phyloP scores from a whole-genome alignment of 352 stramenopile genomes.

The Thraustotheca clavata region DNA sequence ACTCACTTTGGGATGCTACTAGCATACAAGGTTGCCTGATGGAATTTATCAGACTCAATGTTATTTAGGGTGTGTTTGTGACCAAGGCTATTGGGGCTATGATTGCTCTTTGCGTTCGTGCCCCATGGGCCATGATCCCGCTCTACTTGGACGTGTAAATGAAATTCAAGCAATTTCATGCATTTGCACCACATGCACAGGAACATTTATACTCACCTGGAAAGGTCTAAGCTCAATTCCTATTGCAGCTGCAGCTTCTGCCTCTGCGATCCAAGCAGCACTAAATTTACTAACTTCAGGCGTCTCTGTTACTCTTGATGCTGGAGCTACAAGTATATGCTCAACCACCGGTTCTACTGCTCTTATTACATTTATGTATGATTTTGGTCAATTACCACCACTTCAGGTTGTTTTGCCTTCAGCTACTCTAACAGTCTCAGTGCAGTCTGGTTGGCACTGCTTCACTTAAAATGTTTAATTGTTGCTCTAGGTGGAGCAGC shows the following conservation, averaged over 20 bases:
- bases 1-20: conserved; percentile 75
- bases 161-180: conserved; percentile 78
- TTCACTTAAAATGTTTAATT: background rate
- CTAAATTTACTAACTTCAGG: conserved; percentile 38
- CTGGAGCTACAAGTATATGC: conserved; percentile 37
- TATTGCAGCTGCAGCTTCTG: conserved; percentile 38
- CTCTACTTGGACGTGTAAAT: conserved; percentile 57
- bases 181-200: conserved; percentile 39
- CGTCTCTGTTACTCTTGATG: conserved; percentile 40
- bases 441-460: conserved; percentile 30
- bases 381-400: conserved; percentile 52
- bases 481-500: conserved; percentile 26
- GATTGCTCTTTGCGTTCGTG: conserved; percentile 82
- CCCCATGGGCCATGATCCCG: conserved; percentile 78
- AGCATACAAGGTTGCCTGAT: conserved; percentile 40
- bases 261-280: conserved; percentile 34
- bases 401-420: conserved; percentile 29
- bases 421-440: conserved; percentile 29
- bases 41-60: background rate
- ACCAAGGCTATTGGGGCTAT: conserved; percentile 79
- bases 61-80: conserved; percentile 66
- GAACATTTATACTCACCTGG: conserved; percentile 57
- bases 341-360: conserved; percentile 41
- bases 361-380: conserved; percentile 53
- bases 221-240: conserved; percentile 39